phyloP scores from a whole-genome alignment of 306 rosid species.

The Ochetophila trinervis region DNA sequence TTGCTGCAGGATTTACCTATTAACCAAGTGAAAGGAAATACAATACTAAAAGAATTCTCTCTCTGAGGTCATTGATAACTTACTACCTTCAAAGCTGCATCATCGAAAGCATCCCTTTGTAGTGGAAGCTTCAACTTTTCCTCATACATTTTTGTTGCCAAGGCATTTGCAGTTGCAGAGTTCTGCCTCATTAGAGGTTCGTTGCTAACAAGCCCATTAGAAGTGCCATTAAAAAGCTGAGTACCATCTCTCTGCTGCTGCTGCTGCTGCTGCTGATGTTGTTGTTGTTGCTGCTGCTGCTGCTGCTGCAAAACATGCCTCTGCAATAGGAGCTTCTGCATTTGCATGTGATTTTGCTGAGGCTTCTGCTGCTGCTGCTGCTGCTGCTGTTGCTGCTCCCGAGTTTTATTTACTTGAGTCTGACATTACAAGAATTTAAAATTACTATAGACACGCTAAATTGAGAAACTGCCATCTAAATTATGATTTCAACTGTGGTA shows the following conservation, averaged over 20 bases:
- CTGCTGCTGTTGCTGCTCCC: slow-evolving; percentile 41
- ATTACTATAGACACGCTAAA: background rate
- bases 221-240: slow-evolving; percentile 35
- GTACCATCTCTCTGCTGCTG: slow-evolving; percentile 42
- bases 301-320: slow-evolving; percentile 48
- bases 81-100: slow-evolving; percentile 48
- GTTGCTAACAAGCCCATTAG: slow-evolving; percentile 34
- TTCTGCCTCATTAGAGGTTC: slow-evolving; percentile 47
- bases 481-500: slow-evolving; percentile 12
- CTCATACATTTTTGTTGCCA: slow-evolving; percentile 43
- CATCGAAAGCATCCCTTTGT: slow-evolving; percentile 46
- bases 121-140: slow-evolving; percentile 46
- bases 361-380: slow-evolving; percentile 36
- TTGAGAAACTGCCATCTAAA: slow-evolving; percentile 11
- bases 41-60: slow-evolving; percentile 3
- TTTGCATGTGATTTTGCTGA: slow-evolving; percentile 41
- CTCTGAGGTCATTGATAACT: slow-evolving; percentile 19
- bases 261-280: background rate
- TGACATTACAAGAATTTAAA: slow-evolving; percentile 26
- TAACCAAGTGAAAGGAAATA: slow-evolving; percentile 15
- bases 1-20: slow-evolving; percentile 45
- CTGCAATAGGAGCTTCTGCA: slow-evolving; percentile 42
- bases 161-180: slow-evolving; percentile 37
- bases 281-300: background rate
- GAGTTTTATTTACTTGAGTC: slow-evolving; percentile 52